Conservation (phyloP, 345 rosid genomes). For the Aegle marmelos region DNA sequence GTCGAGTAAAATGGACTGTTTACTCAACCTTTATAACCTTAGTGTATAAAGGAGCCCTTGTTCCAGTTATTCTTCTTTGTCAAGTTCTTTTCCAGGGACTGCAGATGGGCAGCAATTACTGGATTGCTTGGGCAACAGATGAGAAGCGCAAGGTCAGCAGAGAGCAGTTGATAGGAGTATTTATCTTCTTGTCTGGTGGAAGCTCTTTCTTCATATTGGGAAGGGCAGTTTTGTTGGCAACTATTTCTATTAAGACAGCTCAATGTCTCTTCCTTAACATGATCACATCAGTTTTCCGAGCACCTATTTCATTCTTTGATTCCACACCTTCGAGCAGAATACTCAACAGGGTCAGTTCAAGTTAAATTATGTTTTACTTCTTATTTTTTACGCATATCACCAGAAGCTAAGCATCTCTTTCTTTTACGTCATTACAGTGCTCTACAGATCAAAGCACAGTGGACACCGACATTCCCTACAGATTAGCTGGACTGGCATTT, state of each 20-base stretch:
- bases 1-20: constrained; percentile 62
- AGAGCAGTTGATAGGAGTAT: constrained; percentile 44
- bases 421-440: constrained; percentile 37
- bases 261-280: constrained; percentile 55
- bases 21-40: constrained; percentile 53
- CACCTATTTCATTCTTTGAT: constrained; percentile 66
- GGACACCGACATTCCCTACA: constrained; percentile 73
- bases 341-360: constrained; percentile 49
- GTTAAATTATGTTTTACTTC: background rate
- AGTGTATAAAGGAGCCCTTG: constrained; percentile 50
- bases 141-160: constrained; percentile 30
- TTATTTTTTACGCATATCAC: background rate
- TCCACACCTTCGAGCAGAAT: constrained; percentile 70
- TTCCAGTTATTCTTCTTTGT: constrained; percentile 45
- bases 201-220: constrained; percentile 66
- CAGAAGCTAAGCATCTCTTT: background rate
- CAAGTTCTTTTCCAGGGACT: constrained; percentile 64
- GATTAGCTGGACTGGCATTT: constrained; percentile 70
- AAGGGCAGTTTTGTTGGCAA: constrained; percentile 57
- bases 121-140: constrained; percentile 73
- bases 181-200: constrained; percentile 53
- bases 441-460: constrained; percentile 73
- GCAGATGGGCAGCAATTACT: constrained; percentile 68
- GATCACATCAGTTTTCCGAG: constrained; percentile 57
- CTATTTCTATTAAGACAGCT: constrained; percentile 58